Conservation (phyloP, 2,329 filamentous ascomycete species). For the Byssothecium circinans region DNA sequence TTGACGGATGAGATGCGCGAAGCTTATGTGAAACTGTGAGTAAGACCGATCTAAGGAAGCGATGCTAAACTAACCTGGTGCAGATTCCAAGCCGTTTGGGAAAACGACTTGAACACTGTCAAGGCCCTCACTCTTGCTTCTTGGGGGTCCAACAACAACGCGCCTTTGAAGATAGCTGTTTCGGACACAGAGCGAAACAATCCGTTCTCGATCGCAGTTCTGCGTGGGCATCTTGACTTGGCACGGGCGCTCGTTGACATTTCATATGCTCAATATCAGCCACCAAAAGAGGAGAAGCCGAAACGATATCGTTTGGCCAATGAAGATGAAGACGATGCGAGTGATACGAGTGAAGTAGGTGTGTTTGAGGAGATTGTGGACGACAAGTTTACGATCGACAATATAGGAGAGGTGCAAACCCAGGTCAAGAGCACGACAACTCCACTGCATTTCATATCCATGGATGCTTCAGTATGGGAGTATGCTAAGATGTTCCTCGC, state of each 20-base stretch:
- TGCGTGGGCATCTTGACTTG: slow-evolving; percentile 65
- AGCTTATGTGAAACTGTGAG: slow-evolving; percentile 67
- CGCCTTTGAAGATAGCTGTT: slow-evolving; percentile 63
- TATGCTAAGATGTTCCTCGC: too few species aligned
- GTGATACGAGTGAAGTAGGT: slow-evolving; percentile 27
- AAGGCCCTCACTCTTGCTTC: slow-evolving; percentile 63
- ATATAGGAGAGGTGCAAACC: slow-evolving; percentile 69
- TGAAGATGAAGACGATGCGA: slow-evolving; percentile 30
- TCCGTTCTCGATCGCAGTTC: slow-evolving; percentile 69
- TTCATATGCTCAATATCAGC: slow-evolving; percentile 66
- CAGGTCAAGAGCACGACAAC: slow-evolving; percentile 66
- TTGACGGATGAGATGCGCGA: slow-evolving; percentile 56
- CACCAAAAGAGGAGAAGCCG: slow-evolving; percentile 52
- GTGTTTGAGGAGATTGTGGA: slow-evolving; percentile 59
- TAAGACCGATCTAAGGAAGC: slow-evolving; percentile 11
- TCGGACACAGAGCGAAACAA: slow-evolving; percentile 55
- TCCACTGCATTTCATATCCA: slow-evolving; percentile 57
- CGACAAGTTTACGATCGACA: slow-evolving; percentile 73
- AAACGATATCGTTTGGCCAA: slow-evolving; percentile 51
- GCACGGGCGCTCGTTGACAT: slow-evolving; percentile 72
- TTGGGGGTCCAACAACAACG: slow-evolving; percentile 58
- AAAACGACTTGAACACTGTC: slow-evolving; percentile 66
- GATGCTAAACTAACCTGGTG: slow-evolving; percentile 16
- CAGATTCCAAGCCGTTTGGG: slow-evolving; percentile 73
- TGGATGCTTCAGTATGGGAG: too few species aligned